phyloP scores from a whole-genome alignment of 2,329 filamentous ascomycete species.

The Zasmidium angulare region DNA sequence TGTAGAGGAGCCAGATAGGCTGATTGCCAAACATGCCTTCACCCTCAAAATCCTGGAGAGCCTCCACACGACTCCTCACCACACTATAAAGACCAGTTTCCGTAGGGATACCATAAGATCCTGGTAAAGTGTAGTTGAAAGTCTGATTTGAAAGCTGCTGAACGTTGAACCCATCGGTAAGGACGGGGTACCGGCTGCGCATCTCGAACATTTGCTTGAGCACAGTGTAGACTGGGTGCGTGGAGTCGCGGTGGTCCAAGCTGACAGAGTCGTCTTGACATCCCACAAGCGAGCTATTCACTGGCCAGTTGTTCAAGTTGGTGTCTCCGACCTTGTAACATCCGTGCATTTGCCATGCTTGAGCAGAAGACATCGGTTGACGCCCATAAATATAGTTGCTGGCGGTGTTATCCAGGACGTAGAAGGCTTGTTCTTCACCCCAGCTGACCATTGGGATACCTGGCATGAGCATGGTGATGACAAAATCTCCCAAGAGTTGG shows the following conservation, averaged over 20 bases:
- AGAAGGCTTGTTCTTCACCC: conserved; percentile 67
- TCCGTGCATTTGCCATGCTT: conserved; percentile 65
- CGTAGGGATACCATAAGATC: conserved; percentile 53
- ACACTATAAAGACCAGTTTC: conserved; percentile 63
- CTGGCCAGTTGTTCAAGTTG: conserved; percentile 60
- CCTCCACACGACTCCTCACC: conserved; percentile 50
- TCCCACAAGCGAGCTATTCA: conserved; percentile 54
- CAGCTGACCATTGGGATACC: conserved; percentile 62
- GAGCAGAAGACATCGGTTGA: conserved; percentile 60
- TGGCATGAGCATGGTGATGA: conserved; percentile 60
- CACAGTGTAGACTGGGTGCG: conserved; percentile 60
- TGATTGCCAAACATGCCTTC: conserved; percentile 44
- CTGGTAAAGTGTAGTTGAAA: conserved; percentile 50
- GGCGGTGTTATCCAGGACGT: conserved; percentile 63
- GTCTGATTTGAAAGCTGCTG: conserved; percentile 59
- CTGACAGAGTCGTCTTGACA: conserved; percentile 59
- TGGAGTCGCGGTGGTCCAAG: conserved; percentile 63
- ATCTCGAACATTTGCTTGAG: conserved; percentile 63
- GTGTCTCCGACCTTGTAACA: conserved; percentile 59
- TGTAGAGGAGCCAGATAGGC: conserved; percentile 54
- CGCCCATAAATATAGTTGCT: conserved; percentile 66
- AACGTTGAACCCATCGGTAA: conserved; percentile 61
- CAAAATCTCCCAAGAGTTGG: conserved; percentile 58
- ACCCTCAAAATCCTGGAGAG: conserved; percentile 53
- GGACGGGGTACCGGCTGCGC: conserved; percentile 54